Base-by-base conservation (phyloP, 2,329 filamentous ascomycete species). In the Trichoderma gracile region DNA sequence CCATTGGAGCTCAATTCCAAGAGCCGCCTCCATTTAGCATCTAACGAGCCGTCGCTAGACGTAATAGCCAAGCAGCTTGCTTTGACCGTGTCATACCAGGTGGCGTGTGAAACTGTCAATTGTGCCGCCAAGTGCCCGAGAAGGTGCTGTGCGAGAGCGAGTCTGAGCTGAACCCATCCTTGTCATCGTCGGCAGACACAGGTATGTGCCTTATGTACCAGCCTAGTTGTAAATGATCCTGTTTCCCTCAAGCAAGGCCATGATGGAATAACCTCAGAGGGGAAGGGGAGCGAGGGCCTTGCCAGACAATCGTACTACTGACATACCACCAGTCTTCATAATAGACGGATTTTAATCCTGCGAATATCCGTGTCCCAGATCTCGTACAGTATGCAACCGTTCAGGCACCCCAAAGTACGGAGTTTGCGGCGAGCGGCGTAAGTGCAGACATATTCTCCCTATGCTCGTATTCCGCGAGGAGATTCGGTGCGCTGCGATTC, bases 1-100 rank as follows among this genome's bases (percentile, higher is more conserved):
- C 49, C 49, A 27, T 53, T 21, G 47, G 45, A 62, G 49, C 49
- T 62, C 25, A 49, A 62, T 38, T 45, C 27, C 59, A 62, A 33
- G 40, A 40, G 27, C 21, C 47, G 49, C 5, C 9, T 54, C 7
- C 14, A n/a, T 30, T 19, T 19, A 43, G 58, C 47, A 42, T 25
- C 25, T 23, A 53, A 23, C 45, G 12, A 61, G 47, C 58, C 47
- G 27, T 23, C 42, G 21, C 55, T 33, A 47, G 47, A 33, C 43
- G 55, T 47, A 38, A 14, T 38, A 14, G 33, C 33, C 25, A 38
- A 47, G 23, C 14, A 33, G 1, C 17, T 38, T 17, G n/a, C 55
- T 49, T 59, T 59, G 49, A 49, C 49, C 56, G 25, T 40, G 43
- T 38, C 33, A 14, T 14, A 38, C 33, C 12, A 38, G 33, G 33